Conservation (phyloP, 2,329 filamentous ascomycete species). For the Ophiocordyceps robertsii region DNA sequence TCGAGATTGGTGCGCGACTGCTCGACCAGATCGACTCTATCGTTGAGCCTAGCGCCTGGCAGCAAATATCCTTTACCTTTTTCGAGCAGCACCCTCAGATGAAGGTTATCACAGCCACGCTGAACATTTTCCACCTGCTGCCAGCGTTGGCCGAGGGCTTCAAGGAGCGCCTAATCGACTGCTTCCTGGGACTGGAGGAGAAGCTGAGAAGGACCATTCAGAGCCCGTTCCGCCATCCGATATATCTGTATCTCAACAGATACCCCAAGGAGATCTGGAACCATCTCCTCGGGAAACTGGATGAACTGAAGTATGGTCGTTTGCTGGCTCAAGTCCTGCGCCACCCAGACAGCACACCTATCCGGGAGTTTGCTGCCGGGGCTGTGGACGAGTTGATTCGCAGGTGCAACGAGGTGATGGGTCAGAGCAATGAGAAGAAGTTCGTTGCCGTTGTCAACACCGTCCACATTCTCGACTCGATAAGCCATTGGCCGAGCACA, state of each 20-base stretch:
- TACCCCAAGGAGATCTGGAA: constrained; percentile 82
- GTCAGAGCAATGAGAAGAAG: constrained; percentile 55
- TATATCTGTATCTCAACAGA: constrained; percentile 87
- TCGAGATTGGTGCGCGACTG: constrained; percentile 88
- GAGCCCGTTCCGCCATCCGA: constrained; percentile 79
- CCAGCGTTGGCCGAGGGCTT: constrained; percentile 83
- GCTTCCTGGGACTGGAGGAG: constrained; percentile 78
- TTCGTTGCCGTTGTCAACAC: constrained; percentile 68
- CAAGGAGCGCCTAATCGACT: constrained; percentile 79
- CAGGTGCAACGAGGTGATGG: constrained; percentile 48
- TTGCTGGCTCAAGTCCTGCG: constrained; percentile 80
- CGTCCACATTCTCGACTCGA: constrained; percentile 70
- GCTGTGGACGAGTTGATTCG: constrained; percentile 62
- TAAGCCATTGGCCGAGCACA: constrained; percentile 53
- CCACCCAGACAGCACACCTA: constrained; percentile 57
- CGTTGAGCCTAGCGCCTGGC: constrained; percentile 64
- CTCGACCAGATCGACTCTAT: constrained; percentile 89
- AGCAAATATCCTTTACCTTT: constrained; percentile 86
- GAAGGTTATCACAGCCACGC: constrained; percentile 87
- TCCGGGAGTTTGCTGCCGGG: constrained; percentile 62
- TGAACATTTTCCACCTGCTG: constrained; percentile 95
- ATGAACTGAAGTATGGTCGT: constrained; percentile 76
- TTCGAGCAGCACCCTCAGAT: constrained; percentile 88
- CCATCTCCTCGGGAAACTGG: constrained; percentile 65
- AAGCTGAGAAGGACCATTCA: constrained; percentile 75